phyloP scores from a whole-genome alignment of 2,329 filamentous ascomycete genomes.

The Tolypocladium tropicale region DNA sequence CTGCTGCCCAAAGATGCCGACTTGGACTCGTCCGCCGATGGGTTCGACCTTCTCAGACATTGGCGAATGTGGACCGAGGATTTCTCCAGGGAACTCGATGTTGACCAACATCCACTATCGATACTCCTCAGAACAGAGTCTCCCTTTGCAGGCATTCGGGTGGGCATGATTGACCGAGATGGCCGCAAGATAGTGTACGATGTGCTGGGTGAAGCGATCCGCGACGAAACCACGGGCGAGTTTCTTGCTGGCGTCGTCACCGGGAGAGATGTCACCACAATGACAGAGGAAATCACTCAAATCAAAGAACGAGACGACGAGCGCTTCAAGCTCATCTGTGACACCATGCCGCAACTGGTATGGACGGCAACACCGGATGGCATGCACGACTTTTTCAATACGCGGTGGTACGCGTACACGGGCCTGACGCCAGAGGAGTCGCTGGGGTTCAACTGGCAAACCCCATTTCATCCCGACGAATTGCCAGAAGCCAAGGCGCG shows the following conservation, averaged over 20 bases:
- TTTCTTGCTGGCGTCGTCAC: slow-evolving; percentile 65
- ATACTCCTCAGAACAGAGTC: slow-evolving; percentile 51
- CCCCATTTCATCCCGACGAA: slow-evolving; percentile 62
- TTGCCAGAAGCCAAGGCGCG: slow-evolving; percentile 39
- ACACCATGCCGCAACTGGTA: slow-evolving; percentile 61
- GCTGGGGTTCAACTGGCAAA: slow-evolving; percentile 50
- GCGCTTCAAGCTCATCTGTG: slow-evolving; percentile 66
- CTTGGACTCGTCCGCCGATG: slow-evolving; percentile 28
- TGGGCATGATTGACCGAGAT: slow-evolving; percentile 52
- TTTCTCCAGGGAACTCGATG: slow-evolving; percentile 46
- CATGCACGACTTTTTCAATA: slow-evolving; percentile 61
- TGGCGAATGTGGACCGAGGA: slow-evolving; percentile 57
- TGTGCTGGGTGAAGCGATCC: slow-evolving; percentile 54
- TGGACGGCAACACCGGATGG: slow-evolving; percentile 65
- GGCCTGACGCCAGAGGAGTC: slow-evolving; percentile 54
- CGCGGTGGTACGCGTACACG: slow-evolving; percentile 72
- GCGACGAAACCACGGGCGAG: slow-evolving; percentile 56
- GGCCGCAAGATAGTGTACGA: slow-evolving; percentile 50
- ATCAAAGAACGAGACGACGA: slow-evolving; percentile 63
- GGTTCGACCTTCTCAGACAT: slow-evolving; percentile 45
- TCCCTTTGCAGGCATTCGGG: slow-evolving; percentile 45
- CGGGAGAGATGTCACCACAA: slow-evolving; percentile 61
- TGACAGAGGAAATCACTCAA: slow-evolving; percentile 57
- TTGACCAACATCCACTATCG: slow-evolving; percentile 57
- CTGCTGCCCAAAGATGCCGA: slow-evolving; percentile 36